Conservation (phyloP, 371 early-diverging fungal genomes). For the Apophysomyces trapeziformis region DNA sequence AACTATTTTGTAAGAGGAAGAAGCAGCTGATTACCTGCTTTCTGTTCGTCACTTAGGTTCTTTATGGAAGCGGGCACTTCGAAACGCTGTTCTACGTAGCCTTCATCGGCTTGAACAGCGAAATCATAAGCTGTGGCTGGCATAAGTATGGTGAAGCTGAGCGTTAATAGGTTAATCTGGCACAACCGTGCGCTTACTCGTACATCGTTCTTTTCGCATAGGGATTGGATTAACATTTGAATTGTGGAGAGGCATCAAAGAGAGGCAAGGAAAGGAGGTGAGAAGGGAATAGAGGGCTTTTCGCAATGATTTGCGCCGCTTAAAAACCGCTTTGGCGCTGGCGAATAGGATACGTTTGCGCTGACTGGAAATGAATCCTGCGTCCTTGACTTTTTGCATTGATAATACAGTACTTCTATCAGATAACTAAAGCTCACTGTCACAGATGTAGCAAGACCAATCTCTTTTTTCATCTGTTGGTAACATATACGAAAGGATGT, state of each 20-base stretch:
- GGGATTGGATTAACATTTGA: constrained; percentile 8
- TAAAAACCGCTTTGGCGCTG: no score
- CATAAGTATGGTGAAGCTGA: background rate
- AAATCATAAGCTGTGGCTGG: background rate
- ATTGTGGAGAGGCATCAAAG: background rate
- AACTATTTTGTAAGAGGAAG: no score
- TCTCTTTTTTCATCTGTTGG: no score
- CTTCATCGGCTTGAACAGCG: constrained; percentile 56
- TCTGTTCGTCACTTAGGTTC: constrained; percentile 65
- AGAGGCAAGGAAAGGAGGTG: background rate
- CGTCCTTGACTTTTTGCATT: no score
- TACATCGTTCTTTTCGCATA: constrained; percentile 4
- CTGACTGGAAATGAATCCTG: no score
- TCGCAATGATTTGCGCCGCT: no score
- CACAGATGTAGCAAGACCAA: no score
- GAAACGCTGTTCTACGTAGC: constrained; percentile 66
- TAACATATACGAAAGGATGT: no score
- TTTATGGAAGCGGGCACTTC: constrained; percentile 54
- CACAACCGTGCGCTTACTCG: background rate
- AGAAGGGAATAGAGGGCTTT: background rate
- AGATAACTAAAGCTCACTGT: no score
- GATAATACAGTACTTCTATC: no score
- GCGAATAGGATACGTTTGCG: no score
- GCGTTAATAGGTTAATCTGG: background rate
- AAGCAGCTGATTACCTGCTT: constrained; percentile 52